Evolutionary conservation across 177 flowering plant species (phyloP).

Genomic region (Telopea speciosissima): DNA sequence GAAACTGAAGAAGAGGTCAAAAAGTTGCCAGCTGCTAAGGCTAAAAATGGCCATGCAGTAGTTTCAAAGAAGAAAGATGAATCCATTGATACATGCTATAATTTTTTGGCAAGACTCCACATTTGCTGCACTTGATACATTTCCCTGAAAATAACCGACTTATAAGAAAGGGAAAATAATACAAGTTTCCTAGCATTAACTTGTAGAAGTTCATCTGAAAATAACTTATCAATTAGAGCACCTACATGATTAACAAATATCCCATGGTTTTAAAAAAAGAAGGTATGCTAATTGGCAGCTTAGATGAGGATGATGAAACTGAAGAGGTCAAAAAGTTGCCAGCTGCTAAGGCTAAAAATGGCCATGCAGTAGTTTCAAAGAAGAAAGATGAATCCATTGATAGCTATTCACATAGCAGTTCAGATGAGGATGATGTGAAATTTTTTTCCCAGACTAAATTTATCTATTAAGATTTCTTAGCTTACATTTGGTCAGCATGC

Average conservation of each 20-base stretch:
- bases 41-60: not conserved
- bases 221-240: too few species aligned
- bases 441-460: not conserved
- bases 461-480: not conserved
- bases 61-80: not conserved
- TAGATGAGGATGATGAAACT: too few species aligned
- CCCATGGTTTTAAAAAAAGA: too few species aligned
- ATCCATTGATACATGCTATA: not conserved
- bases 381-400: not conserved
- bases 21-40: slow-evolving; percentile 2
- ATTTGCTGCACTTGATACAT: too few species aligned
- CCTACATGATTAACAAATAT: too few species aligned
- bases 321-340: slow-evolving; percentile 16
- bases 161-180: too few species aligned
- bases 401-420: not conserved
- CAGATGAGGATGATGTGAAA: slow-evolving; percentile 8
- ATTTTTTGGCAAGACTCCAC: not conserved
- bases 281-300: too few species aligned
- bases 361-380: not conserved
- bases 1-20: slow-evolving; percentile 15
- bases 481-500: not conserved
- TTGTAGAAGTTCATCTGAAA: too few species aligned
- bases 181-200: too few species aligned
- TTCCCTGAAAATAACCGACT: too few species aligned
- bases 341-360: not conserved